Conservation (phyloP, 208 protist genomes). For the Giardia duodenalis region DNA sequence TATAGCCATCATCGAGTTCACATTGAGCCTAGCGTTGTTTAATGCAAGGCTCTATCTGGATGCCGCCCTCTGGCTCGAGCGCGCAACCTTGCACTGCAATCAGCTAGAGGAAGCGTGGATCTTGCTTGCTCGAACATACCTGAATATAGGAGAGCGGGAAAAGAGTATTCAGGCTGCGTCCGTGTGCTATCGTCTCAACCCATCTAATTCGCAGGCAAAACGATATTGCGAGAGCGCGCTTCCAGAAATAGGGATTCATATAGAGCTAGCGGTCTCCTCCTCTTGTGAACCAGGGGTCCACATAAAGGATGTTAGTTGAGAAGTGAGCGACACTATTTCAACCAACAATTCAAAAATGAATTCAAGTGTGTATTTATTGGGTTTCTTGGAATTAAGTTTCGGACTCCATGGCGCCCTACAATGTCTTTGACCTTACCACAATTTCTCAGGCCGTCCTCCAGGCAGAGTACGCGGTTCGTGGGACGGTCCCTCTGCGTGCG, state of each 20-base stretch:
- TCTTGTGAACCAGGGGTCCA: too few relatives aligned
- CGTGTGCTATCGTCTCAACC: background rate
- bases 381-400: too few relatives aligned
- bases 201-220: background rate
- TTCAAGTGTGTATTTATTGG: too few relatives aligned
- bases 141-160: background rate
- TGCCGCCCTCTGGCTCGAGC: background rate
- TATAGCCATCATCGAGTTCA: background rate
- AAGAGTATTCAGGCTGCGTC: background rate
- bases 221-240: background rate
- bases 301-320: too few relatives aligned
- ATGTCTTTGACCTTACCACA: background rate
- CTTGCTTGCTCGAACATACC: background rate
- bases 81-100: background rate
- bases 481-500: slow-evolving; percentile 53
- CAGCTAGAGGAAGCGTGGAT: background rate
- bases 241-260: background rate
- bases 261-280: too few relatives aligned
- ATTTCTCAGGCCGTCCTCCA: slow-evolving; percentile 19
- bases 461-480: slow-evolving; percentile 64
- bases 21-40: background rate
- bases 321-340: too few relatives aligned
- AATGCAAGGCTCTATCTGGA: background rate
- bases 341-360: too few relatives aligned
- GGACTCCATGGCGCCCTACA: too few relatives aligned